A percentile compares a stretch with the other conserved stretches of the same genome.
These are phyloP conservation scores for Seminavis robusta DNA, from an alignment of 108 stramenopile genomes.

Conservation along the genomic window DNA sequence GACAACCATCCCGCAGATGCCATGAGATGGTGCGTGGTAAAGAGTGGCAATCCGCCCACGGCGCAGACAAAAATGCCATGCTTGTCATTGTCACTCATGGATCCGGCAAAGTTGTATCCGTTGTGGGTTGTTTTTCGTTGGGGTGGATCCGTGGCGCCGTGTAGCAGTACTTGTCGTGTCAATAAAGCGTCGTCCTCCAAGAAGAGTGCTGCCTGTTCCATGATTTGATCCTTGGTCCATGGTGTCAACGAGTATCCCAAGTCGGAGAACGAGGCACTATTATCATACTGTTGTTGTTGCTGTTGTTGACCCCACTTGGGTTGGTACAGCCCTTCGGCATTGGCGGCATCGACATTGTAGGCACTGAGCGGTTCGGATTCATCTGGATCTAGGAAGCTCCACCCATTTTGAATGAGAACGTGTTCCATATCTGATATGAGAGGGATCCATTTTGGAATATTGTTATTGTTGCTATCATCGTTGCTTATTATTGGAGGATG, in stretches of 20 bases:
- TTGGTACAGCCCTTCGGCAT: constrained; percentile 17
- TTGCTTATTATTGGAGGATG: too few species aligned
- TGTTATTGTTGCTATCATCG: too few species aligned
- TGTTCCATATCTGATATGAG: constrained; percentile 20
- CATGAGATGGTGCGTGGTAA: constrained; percentile 19
- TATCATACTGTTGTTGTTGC: too few species aligned
- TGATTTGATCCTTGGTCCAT: constrained; percentile 1
- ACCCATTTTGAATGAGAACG: constrained; percentile 28
- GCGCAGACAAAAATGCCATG: constrained; percentile 23
- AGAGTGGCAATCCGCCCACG: constrained; percentile 20
- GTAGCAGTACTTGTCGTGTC: constrained; percentile 13
- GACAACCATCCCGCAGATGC: constrained; percentile 30
- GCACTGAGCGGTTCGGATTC: constrained; percentile 21
- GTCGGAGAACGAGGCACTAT: too few species aligned
- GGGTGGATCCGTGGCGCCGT: constrained; percentile 25
- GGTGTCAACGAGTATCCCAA: too few species aligned
- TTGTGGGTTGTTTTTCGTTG: constrained; percentile 17
- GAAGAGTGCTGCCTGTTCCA: neutral
- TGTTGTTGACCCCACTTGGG: constrained; percentile 27
- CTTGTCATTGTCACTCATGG: constrained; percentile 1
- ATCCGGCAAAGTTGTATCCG: constrained; percentile 11
- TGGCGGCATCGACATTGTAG: constrained; percentile 22
- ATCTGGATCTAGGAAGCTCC: constrained; percentile 39
- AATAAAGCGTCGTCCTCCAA: neutral
- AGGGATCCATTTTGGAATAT: too few species aligned